Conservation (phyloP, 768 basidiomycete genomes). For the Lactarius vividus region DNA sequence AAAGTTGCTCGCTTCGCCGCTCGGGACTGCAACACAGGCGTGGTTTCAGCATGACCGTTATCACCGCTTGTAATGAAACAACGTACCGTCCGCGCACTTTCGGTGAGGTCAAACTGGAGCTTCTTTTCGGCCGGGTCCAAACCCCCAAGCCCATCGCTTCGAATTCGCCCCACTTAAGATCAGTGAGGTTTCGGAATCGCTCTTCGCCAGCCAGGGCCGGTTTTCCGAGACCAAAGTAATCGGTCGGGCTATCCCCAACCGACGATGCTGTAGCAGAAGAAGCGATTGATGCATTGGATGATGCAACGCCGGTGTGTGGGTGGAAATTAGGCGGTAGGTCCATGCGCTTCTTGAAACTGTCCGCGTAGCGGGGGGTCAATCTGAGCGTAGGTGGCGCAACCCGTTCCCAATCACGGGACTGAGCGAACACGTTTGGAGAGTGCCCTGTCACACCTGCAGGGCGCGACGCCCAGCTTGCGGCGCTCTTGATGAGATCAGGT, state of each 20-base stretch:
- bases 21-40: slow-evolving; percentile 36
- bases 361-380: slow-evolving; percentile 66
- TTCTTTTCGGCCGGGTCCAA: slow-evolving; percentile 57
- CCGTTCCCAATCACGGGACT: slow-evolving; percentile 75
- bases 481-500: slow-evolving; percentile 73
- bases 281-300: slow-evolving; percentile 35
- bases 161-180: slow-evolving; percentile 91
- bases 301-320: slow-evolving; percentile 41
- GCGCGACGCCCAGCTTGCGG: slow-evolving; percentile 46
- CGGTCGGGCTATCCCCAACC: slow-evolving; percentile 23
- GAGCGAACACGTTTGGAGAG: slow-evolving; percentile 46
- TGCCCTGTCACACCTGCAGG: slow-evolving; percentile 33
- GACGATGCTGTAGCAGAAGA: slow-evolving; percentile 30
- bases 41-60: slow-evolving; percentile 32
- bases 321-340: slow-evolving; percentile 58
- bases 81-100: slow-evolving; percentile 71
- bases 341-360: slow-evolving; percentile 75
- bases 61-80: slow-evolving; percentile 30
- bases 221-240: slow-evolving; percentile 34
- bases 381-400: slow-evolving; percentile 62
- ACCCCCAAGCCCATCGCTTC: slow-evolving; percentile 71
- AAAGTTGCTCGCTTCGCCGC: slow-evolving; percentile 77
- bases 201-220: slow-evolving; percentile 51
- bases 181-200: slow-evolving; percentile 75
- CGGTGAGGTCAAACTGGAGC: slow-evolving; percentile 90